phyloP scores from a whole-genome alignment of 106 monocot genomes.

The Acanthochlamys bracteata region DNA sequence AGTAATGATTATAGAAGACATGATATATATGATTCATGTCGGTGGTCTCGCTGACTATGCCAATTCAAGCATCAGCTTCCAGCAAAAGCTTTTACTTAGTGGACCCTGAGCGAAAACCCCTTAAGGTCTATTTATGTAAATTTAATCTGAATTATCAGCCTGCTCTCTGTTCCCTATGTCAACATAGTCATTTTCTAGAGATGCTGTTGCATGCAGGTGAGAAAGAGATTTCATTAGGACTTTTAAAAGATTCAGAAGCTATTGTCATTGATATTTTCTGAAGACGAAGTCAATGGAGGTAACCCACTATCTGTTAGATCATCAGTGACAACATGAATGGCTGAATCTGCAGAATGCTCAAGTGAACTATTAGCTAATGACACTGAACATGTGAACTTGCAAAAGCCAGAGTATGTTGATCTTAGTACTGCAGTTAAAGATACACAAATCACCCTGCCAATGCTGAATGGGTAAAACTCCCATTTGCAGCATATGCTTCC shows the following conservation, averaged over 20 bases:
- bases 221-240: slow-evolving; percentile 26
- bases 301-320: slow-evolving; percentile 7
- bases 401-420: slow-evolving; percentile 39
- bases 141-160: background rate
- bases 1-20: slow-evolving; percentile 83
- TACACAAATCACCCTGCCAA: slow-evolving; percentile 54
- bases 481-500: too few species aligned
- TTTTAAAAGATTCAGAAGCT: slow-evolving; percentile 54
- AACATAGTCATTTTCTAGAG: slow-evolving; percentile 21
- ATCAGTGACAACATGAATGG: background rate
- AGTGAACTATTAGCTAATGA: slow-evolving; percentile 1
- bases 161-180: background rate
- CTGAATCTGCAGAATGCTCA: slow-evolving; percentile 15
- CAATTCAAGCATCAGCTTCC: slow-evolving; percentile 20
- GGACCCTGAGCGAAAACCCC: slow-evolving; percentile 66
- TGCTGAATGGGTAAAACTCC: slow-evolving; percentile 88
- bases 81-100: slow-evolving; percentile 39
- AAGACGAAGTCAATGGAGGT: slow-evolving; percentile 20
- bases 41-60: slow-evolving; percentile 48
- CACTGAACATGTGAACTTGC: slow-evolving; percentile 7
- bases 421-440: slow-evolving; percentile 36
- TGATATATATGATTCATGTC: slow-evolving; percentile 75
- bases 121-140: slow-evolving; percentile 28
- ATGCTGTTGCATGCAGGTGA: slow-evolving; percentile 39
- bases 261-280: slow-evolving; percentile 51